Base-by-base conservation (phyloP, 495 filamentous ascomycete species). In the Jackrogersella multiformis region DNA sequence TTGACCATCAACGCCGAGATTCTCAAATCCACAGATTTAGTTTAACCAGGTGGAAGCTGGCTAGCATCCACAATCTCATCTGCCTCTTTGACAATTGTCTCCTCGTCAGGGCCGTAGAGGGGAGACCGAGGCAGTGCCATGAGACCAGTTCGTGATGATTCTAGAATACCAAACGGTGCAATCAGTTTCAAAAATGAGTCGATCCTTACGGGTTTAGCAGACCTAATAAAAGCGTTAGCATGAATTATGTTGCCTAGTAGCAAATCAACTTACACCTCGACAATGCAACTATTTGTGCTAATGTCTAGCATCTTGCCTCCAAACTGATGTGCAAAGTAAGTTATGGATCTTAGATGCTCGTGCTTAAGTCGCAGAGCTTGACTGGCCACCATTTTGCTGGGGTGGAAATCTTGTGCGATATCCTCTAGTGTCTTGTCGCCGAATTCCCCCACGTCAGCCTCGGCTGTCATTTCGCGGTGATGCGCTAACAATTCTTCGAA, bases 121-220 rank as follows among this genome's bases (percentile, higher is more conserved):
- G 95, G 95, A 24, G 95, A 96, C 35, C 95, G 90, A 36, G 95
- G 94, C 58, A 99, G 85, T 16, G 95, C 95, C 95, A 97, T 99
- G 30, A 99, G 87, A 76, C 95, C 90, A 15, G 95, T 97, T 49
- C 95, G 85, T 34, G 94, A 92, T 39, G 92, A 97, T 80, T 99
- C 95, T 15, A 99, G 86, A 66, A 99, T 93, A 72, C 95, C 95
- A 77, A 98, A 99, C n/a, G 94, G 94, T 48, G 87, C 84, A 71
- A 99, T 88, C 58, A 99, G 86, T 82, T 97, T 98, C 82, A 99
- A 88, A 82, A 97, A 99, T 23, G 93, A 95, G 77, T 98, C 94
- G 74, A 99, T 96, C 79, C 95, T 88, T 56, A 84, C 84, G 10
- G 93, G 94, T 79, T 99, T 99, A 60, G 95, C 95, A 61, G 92